Evolutionary conservation across 2,329 filamentous ascomycete genomes (phyloP), one percentile per base, ranked within the genome.

Genomic region (Penicillium sp.): DNA sequence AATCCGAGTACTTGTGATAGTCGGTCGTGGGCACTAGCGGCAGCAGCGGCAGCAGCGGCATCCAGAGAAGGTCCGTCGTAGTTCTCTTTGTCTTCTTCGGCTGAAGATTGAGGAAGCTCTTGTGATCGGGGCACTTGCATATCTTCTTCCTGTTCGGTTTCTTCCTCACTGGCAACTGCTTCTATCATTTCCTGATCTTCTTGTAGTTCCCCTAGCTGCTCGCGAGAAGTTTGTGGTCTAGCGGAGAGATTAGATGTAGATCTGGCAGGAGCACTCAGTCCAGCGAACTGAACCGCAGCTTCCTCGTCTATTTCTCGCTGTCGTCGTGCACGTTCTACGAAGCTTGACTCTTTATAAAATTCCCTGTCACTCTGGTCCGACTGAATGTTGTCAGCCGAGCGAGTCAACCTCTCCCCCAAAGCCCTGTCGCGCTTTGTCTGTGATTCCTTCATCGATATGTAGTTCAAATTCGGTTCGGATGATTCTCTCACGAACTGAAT

Each of bases 81-180:
- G 47, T 80, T 80, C 60, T 80, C 78, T 60, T 80, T 80, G 56
- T 80, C 73, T 55, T 79, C 78, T 37, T 78, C 77, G 10, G 65
- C 67, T 11, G 72, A 66, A 14, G 66, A 61, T 41, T 67, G 61
- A 22, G 57, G 61, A 19, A 54, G 47, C 5, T 68, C 64, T 45
- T 71, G 71, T 40, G 69, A 69, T 42, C 63, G 65, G 11, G 61
- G 62, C 0, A 69, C 60, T 38, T 67, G 64, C 26, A 65, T 60
- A 36, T 75, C 69, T 40, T 78, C 77, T 56, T 79, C 77, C 53
- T 77, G 73, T 53, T 79, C 78, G 0, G 78, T 80, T 61, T 80
- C 77, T 53, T 75, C 76, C 61, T 79, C 73, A 25, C 73, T 75
- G 22, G 56, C 65, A 19, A 65, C 69, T 22, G 57, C 65, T 4